Evolutionary conservation across 768 basidiomycete genomes (phyloP).

Genomic region (Leucocoprinus sp.): DNA sequence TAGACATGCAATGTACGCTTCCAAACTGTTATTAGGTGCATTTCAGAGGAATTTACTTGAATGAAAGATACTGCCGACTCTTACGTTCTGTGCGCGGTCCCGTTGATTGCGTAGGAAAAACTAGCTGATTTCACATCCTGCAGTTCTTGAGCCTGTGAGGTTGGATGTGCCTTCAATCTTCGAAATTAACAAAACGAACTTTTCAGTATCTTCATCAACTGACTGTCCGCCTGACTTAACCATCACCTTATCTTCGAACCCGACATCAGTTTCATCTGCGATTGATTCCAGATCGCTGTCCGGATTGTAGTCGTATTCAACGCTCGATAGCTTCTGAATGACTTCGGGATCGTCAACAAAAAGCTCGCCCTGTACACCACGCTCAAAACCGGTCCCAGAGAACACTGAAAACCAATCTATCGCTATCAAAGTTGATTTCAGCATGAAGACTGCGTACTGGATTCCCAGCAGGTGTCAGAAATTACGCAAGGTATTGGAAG

Average conservation of each 20-base stretch:
- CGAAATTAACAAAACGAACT: background rate
- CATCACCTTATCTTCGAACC: background rate
- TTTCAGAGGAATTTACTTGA: background rate
- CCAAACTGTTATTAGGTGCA: background rate
- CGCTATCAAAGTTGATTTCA: background rate
- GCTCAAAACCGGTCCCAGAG: background rate
- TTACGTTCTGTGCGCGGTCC: slow-evolving; percentile 8
- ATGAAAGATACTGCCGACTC: background rate
- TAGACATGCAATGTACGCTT: slow-evolving; percentile 4
- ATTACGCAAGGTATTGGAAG: background rate
- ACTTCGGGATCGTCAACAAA: background rate
- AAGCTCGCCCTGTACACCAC: background rate
- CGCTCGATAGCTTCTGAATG: background rate
- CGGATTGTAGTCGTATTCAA: background rate
- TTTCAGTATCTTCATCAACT: background rate
- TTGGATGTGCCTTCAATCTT: background rate
- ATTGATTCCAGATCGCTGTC: slow-evolving; percentile 10
- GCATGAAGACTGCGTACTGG: background rate
- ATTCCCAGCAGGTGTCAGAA: background rate
- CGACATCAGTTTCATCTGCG: background rate
- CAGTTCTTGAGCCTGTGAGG: no score
- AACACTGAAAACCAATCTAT: no score
- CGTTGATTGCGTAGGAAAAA: slow-evolving; percentile 1
- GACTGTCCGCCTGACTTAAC: background rate
- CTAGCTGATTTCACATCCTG: background rate